These are phyloP conservation scores for Anastatica hierochuntica DNA, from an alignment of 345 rosid species.

Conservation along the genomic window DNA sequence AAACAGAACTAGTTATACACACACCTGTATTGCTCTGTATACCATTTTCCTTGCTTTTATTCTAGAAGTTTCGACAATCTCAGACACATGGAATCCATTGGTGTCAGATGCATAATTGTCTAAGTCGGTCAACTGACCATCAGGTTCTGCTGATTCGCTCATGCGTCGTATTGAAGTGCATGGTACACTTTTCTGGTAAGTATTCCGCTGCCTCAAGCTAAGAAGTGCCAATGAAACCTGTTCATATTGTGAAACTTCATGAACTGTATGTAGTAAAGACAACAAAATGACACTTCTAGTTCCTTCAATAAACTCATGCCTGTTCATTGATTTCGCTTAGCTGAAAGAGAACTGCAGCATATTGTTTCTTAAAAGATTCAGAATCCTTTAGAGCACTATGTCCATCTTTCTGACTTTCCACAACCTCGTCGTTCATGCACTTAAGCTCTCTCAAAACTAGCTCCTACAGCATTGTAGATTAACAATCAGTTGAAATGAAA, in stretches of 20 bases:
- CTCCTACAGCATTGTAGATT: conserved; percentile 41
- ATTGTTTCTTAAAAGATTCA: conserved; percentile 63
- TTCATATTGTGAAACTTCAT: conserved; percentile 13
- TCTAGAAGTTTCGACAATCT: conserved; percentile 63
- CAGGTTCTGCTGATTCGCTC: conserved; percentile 33
- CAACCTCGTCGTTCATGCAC: conserved; percentile 53
- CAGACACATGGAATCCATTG: conserved; percentile 50
- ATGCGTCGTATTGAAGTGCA: conserved; percentile 22
- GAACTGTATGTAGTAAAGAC: conserved; percentile 8
- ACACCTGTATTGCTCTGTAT: conserved; percentile 57
- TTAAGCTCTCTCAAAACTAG: conserved; percentile 59
- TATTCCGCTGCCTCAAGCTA: conserved; percentile 66
- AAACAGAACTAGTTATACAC: conserved; percentile 10
- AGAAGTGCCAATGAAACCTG: conserved; percentile 69
- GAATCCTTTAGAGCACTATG: conserved; percentile 47
- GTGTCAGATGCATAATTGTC: conserved; percentile 37
- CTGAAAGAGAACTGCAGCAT: conserved; percentile 66
- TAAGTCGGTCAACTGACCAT: conserved; percentile 27
- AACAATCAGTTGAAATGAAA: conserved; percentile 17
- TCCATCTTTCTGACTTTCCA: conserved; percentile 52
- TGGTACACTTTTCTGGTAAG: conserved; percentile 47
- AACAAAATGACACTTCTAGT: conserved; percentile 10
- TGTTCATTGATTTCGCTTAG: conserved; percentile 68
- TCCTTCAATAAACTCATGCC: conserved; percentile 31
- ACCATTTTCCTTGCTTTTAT: conserved; percentile 60